Conservation (phyloP, 768 basidiomycete genomes). For the Leccinum broughii region DNA sequence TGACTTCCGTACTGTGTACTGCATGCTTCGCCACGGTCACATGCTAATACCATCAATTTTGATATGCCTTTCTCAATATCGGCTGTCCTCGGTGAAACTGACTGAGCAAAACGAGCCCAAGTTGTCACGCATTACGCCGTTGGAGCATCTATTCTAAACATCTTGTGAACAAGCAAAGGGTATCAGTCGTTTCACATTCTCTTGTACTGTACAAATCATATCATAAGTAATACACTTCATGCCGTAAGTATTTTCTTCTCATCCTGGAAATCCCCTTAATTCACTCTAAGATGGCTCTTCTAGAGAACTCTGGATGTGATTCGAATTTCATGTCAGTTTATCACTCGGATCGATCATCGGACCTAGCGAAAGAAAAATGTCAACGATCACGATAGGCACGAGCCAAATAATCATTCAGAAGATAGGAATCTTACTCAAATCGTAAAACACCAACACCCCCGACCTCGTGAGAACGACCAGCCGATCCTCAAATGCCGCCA, state of each 20-base stretch:
- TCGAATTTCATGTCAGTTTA: neutral
- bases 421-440: conserved; percentile 16
- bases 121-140: neutral
- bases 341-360: neutral
- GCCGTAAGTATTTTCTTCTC: neutral
- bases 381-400: neutral
- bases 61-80: neutral
- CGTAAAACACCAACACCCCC: conserved; percentile 7
- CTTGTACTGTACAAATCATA: neutral
- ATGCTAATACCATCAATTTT: neutral
- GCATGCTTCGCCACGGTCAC: neutral
- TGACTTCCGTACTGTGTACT: neutral
- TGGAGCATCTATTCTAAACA: neutral
- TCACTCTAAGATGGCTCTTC: neutral
- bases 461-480: conserved; percentile 10
- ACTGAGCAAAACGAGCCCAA: neutral
- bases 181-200: neutral
- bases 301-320: neutral
- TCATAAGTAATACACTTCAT: neutral
- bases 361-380: neutral
- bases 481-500: conserved; percentile 14
- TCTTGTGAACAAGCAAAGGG: neutral
- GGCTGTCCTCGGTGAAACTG: neutral
- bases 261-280: neutral
- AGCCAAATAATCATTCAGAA: neutral